Conservation (phyloP, 2,329 filamentous ascomycete species). For the Talaromyces sp. region DNA sequence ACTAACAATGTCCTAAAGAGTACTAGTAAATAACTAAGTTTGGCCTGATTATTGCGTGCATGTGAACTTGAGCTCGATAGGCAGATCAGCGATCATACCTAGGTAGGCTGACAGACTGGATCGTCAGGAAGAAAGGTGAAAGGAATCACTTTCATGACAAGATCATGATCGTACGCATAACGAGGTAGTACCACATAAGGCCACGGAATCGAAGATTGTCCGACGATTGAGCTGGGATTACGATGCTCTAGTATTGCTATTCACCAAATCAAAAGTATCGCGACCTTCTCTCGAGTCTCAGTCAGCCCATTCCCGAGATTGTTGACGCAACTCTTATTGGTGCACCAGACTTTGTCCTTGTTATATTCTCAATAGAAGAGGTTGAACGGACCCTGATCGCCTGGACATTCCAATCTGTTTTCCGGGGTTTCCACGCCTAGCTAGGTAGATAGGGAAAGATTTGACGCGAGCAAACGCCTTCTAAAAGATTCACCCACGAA, state of each 20-base stretch:
- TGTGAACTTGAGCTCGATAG: neutral
- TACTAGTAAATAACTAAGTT: neutral
- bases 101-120: neutral
- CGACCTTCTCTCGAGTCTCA: conserved; percentile 4
- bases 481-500: neutral
- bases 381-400: neutral
- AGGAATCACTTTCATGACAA: neutral
- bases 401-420: neutral
- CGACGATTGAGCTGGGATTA: neutral
- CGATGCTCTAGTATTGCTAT: neutral
- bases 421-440: neutral
- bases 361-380: neutral
- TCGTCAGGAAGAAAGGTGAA: neutral
- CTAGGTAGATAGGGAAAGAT: neutral
- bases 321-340: neutral
- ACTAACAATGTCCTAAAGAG: neutral
- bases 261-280: neutral
- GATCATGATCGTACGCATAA: neutral
- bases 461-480: neutral
- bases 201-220: neutral
- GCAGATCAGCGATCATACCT: neutral
- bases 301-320: neutral
- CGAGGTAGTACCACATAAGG: neutral
- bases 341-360: neutral
- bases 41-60: conserved; percentile 2